These are phyloP conservation scores for Grigorovia transvaalensis DNA, from an alignment of 805 yeast species.

Conservation along the genomic window DNA sequence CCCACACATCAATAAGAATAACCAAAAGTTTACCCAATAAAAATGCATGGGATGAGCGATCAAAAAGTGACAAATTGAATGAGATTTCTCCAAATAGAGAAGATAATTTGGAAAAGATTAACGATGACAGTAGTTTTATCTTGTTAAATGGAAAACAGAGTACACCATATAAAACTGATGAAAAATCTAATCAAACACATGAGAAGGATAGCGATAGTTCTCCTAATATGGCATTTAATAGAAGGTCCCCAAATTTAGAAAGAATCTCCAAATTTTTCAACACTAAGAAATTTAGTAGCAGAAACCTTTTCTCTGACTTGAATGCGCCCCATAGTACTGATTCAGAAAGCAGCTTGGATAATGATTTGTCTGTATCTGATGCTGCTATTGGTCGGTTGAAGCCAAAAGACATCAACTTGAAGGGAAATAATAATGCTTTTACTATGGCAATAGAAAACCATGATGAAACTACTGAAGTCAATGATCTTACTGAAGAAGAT, in stretches of 20 bases:
- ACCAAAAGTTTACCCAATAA: no score
- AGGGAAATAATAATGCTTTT: not conserved
- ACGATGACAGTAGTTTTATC: not conserved
- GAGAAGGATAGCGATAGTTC: not conserved
- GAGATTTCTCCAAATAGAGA: not conserved
- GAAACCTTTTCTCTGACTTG: constrained; percentile 7
- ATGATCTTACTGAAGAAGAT: not conserved
- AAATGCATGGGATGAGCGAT: no score
- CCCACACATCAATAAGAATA: not conserved
- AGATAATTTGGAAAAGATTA: not conserved
- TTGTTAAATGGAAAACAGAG: not conserved
- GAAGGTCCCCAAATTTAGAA: constrained; percentile 21
- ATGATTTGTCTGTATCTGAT: not conserved
- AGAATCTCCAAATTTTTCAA: constrained; percentile 19
- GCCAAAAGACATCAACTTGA: not conserved
- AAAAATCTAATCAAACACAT: no score
- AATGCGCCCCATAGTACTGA: constrained; percentile 4
- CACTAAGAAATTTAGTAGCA: constrained; percentile 10
- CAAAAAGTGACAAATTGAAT: not conserved
- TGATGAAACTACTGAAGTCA: not conserved
- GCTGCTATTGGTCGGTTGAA: no score
- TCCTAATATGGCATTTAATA: constrained; percentile 5
- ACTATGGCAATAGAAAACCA: not conserved
- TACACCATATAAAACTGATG: not conserved
- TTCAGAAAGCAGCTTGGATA: not conserved